Evolutionary conservation across 331 rosid species (phyloP).

Genomic region (Arachis monticola): DNA sequence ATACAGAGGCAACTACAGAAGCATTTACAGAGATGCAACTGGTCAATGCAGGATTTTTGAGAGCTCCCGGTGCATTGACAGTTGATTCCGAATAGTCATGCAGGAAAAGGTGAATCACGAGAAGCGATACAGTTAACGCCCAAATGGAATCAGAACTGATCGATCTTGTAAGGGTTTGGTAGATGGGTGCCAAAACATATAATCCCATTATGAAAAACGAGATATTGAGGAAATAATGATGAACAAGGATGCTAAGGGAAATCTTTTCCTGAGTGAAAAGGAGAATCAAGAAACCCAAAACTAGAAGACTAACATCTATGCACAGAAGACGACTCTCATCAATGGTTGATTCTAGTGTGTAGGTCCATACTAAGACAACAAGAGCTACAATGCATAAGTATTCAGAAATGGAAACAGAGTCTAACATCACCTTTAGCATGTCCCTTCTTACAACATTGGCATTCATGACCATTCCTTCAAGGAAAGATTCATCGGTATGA

Average conservation of each 20-base stretch:
- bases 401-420: slow-evolving; percentile 78
- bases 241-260: slow-evolving; percentile 55
- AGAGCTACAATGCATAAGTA: slow-evolving; percentile 78
- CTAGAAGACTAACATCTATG: slow-evolving; percentile 68
- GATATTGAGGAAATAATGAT: slow-evolving; percentile 67
- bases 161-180: slow-evolving; percentile 79
- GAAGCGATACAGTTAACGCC: slow-evolving; percentile 67
- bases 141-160: slow-evolving; percentile 84
- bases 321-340: slow-evolving; percentile 67
- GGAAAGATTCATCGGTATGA: slow-evolving; percentile 77
- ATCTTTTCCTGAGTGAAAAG: slow-evolving; percentile 74
- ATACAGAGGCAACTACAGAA: slow-evolving; percentile 81
- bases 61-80: slow-evolving; percentile 60
- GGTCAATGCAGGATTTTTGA: slow-evolving; percentile 68
- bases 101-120: slow-evolving; percentile 76
- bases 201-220: slow-evolving; percentile 67
- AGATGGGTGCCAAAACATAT: slow-evolving; percentile 79
- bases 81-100: slow-evolving; percentile 86
- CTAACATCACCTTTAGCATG: slow-evolving; percentile 74
- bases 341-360: slow-evolving; percentile 65
- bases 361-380: slow-evolving; percentile 80
- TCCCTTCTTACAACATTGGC: slow-evolving; percentile 81
- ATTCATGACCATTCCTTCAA: slow-evolving; percentile 86
- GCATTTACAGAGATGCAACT: slow-evolving; percentile 83
- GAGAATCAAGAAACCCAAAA: slow-evolving; percentile 64